Percentiles rank a stretch among this genome's conserved stretches.
Evolutionary conservation across 345 rosid genomes (phyloP).

Genomic region (Moricandia arvensis): DNA sequence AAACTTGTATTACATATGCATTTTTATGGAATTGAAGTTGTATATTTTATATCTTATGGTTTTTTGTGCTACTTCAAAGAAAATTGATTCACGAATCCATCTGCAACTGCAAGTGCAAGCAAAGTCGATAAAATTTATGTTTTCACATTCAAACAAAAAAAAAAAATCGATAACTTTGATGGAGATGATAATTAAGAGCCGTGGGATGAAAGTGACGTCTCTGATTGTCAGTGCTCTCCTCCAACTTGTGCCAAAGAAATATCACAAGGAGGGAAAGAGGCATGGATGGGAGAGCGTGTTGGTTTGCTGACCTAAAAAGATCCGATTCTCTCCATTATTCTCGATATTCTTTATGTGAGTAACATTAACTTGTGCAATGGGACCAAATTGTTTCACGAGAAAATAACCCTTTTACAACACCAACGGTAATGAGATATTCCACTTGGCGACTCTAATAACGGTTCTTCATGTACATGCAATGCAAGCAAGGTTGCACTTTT

Average conservation of each 20-base stretch:
- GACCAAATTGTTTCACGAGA: conserved; percentile 23
- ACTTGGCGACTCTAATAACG: conserved; percentile 10
- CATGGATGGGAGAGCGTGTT: conserved; percentile 18
- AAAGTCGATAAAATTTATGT: neutral
- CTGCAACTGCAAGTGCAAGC: too few relatives aligned
- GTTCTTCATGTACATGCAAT: neutral
- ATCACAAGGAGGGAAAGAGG: conserved; percentile 5
- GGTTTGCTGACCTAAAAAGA: neutral
- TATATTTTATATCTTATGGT: neutral
- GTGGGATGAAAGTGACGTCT: conserved; percentile 30
- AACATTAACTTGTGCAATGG: conserved; percentile 6
- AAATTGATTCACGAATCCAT: neutral
- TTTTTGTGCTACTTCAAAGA: neutral
- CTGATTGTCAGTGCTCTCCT: neutral
- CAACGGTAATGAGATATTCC: conserved; percentile 12
- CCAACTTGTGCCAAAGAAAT: conserved; percentile 18
- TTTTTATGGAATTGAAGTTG: neutral
- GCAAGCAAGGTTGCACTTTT: conserved; percentile 3
- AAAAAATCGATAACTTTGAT: neutral
- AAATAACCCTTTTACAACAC: neutral
- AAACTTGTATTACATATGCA: too few relatives aligned
- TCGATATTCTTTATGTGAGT: neutral
- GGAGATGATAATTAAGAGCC: neutral
- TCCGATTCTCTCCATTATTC: neutral
- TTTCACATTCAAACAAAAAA: neutral